Evolutionary conservation across 352 stramenopile species (phyloP), one percentile per base, ranked within the genome.

Genomic region (Globisporangium lucens): DNA sequence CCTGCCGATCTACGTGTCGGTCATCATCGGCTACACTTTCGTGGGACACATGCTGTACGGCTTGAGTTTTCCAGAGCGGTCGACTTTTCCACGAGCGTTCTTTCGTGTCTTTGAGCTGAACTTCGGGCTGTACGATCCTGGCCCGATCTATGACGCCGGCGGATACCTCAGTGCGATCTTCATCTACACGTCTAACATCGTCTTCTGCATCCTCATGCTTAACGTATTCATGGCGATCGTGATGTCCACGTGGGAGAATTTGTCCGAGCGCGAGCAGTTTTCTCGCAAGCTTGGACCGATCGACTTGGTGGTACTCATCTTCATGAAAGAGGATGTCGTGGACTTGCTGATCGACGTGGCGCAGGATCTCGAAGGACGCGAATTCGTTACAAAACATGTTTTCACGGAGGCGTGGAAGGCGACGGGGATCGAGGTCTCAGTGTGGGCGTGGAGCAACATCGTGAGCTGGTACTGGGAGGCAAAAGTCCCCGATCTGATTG

Each of bases 191-290:
- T 77, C 78, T 2, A 90, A 82, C 56, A 68, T 83, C 41, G 79
- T 90, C 5, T 90, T 90, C 60, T 89, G 80, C 63, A 90, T 90
- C 63, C 79, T 90, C 63, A 88, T 90, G 82, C 77, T 90, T 47
- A 90, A 90, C 56, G 75, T 90, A 1, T 90, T 90, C 64, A 90
- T 90, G 82, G 82, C 82, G 22, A 90, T 90, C 64, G 80, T 90
- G 57, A 89, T 90, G 80, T 87, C 74, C 49, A 90, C 80, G 30
- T 89, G 82, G 82, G 80, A 90, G 35, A 70, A 80, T 0, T 72
- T 88, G 22, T 77, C 74, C 0, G 82, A 89, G n/a, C 76, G 76
- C 22, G 69, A 75, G 6, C 64, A 82, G 47, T 90, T 73, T 56
- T 86, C 83, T 3, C 71, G 69, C 17, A 59, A 68, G n/a, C 64